Evolutionary conservation across 1,284 basidiomycete species (phyloP).

Genomic region (Pascua guehoae): DNA sequence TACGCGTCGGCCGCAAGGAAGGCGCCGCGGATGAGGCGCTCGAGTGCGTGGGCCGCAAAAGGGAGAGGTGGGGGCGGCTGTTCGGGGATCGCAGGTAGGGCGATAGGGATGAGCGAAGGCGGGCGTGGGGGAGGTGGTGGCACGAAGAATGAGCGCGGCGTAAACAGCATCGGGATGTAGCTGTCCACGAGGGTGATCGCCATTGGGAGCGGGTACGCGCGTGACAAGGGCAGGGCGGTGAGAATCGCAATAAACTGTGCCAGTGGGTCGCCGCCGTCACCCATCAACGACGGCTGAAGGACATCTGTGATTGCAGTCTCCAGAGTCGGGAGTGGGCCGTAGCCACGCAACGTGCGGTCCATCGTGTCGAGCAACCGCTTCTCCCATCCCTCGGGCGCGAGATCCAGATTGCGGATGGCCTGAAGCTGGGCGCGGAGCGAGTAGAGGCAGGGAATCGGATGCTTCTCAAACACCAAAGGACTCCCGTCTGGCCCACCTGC

Average conservation of each 20-base stretch:
- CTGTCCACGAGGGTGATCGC: conserved; percentile 13
- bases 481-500: conserved; percentile 11
- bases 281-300: conserved; percentile 14
- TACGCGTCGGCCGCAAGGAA: conserved; percentile 3
- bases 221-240: conserved; percentile 6
- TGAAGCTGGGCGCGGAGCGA: conserved; percentile 19
- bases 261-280: conserved; percentile 1
- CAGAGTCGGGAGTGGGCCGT: conserved; percentile 14
- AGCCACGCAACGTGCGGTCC: conserved; percentile 5
- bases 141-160: conserved; percentile 12
- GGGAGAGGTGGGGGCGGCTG: conserved; percentile 9
- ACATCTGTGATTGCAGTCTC: conserved; percentile 14
- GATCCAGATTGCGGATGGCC: conserved; percentile 19
- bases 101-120: not conserved
- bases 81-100: not conserved
- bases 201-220: conserved; percentile 4
- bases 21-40: conserved; percentile 11
- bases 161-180: conserved; percentile 11
- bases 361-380: conserved; percentile 14
- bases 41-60: conserved; percentile 9
- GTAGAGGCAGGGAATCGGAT: not conserved
- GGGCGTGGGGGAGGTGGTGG: not conserved
- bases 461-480: not conserved
- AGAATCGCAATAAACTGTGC: conserved; percentile 13
- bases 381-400: conserved; percentile 19